These are phyloP conservation scores for Biscogniauxia mediterranea DNA, from an alignment of 2,329 filamentous ascomycete genomes.

Conservation along the genomic window DNA sequence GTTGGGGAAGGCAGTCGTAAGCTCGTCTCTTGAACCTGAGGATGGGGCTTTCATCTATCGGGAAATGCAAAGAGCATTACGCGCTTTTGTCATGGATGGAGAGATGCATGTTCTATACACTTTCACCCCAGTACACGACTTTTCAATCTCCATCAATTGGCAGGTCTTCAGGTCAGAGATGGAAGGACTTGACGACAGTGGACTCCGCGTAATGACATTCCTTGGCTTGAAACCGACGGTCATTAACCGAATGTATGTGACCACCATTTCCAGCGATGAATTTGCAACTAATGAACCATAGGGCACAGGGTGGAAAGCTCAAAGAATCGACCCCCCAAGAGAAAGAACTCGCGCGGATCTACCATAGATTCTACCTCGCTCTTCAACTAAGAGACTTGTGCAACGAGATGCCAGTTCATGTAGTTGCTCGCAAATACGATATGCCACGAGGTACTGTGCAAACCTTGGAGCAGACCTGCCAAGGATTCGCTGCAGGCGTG, in stretches of 20 bases:
- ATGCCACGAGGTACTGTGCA: constrained; percentile 70
- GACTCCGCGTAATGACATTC: constrained; percentile 64
- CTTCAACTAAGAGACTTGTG: constrained; percentile 77
- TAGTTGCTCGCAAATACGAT: constrained; percentile 68
- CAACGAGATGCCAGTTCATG: constrained; percentile 70
- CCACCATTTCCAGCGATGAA: neutral
- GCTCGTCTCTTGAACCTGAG: constrained; percentile 69
- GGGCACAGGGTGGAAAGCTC: constrained; percentile 64
- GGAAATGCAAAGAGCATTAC: constrained; percentile 65
- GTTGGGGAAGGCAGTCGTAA: constrained; percentile 69
- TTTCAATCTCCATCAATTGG: constrained; percentile 63
- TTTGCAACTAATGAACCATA: constrained; percentile 32
- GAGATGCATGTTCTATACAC: constrained; percentile 70
- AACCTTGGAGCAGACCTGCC: constrained; percentile 69
- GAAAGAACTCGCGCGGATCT: constrained; percentile 59
- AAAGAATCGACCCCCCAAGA: constrained; percentile 63
- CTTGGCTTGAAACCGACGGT: constrained; percentile 66
- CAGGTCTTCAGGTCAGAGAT: constrained; percentile 69
- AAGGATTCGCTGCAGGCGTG: constrained; percentile 76
- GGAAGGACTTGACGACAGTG: constrained; percentile 68
- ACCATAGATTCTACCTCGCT: constrained; percentile 71
- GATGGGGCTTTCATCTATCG: constrained; percentile 72
- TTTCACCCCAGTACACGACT: constrained; percentile 69
- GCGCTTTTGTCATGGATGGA: constrained; percentile 75
- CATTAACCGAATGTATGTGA: constrained; percentile 63